These are phyloP conservation scores for Phytophthora hibernalis DNA, from an alignment of 352 stramenopile species.

Conservation along the genomic window DNA sequence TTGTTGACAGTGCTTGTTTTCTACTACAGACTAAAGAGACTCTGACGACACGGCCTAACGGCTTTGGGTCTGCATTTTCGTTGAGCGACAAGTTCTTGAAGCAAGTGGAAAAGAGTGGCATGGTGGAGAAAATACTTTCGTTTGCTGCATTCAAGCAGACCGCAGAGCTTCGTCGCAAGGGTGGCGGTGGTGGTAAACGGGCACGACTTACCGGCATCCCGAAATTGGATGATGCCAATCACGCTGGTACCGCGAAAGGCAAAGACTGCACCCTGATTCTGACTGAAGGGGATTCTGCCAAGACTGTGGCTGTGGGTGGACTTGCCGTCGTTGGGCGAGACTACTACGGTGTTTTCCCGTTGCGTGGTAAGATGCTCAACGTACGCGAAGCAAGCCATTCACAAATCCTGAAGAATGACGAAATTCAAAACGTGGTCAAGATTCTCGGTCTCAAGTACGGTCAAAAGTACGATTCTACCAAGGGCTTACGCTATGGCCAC, in stretches of 20 bases:
- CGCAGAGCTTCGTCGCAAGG: conserved; percentile 90
- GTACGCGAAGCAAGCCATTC: conserved; percentile 98
- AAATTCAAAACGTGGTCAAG: conserved; percentile 97
- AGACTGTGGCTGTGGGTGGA: conserved; percentile 97
- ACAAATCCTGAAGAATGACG: conserved; percentile 97
- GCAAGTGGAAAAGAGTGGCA: conserved; percentile 88
- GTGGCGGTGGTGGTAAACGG: conserved; percentile 83
- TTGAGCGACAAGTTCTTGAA: conserved; percentile 91
- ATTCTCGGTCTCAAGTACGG: conserved; percentile 98
- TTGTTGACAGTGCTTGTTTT: conserved; percentile 3
- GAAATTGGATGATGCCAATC: conserved; percentile 98
- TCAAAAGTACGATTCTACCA: conserved; percentile 92
- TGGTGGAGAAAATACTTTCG: conserved; percentile 92
- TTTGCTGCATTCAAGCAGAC: conserved; percentile 94
- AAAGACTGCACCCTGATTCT: conserved; percentile 98
- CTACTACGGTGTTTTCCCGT: conserved; percentile 97
- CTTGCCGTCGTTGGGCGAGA: conserved; percentile 96
- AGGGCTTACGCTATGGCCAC: conserved; percentile 94
- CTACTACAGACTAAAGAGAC: conserved; percentile 95
- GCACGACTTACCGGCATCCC: conserved; percentile 90
- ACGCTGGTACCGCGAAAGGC: conserved; percentile 91
- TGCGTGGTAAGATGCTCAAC: conserved; percentile 99
- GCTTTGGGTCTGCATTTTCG: conserved; percentile 89
- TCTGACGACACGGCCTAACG: conserved; percentile 88
- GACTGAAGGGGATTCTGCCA: conserved; percentile 99